Evolutionary conservation across 257 asterid genomes (phyloP), one percentile per base, ranked within the genome.

Genomic region (Lithospermum erythrorhizon): DNA sequence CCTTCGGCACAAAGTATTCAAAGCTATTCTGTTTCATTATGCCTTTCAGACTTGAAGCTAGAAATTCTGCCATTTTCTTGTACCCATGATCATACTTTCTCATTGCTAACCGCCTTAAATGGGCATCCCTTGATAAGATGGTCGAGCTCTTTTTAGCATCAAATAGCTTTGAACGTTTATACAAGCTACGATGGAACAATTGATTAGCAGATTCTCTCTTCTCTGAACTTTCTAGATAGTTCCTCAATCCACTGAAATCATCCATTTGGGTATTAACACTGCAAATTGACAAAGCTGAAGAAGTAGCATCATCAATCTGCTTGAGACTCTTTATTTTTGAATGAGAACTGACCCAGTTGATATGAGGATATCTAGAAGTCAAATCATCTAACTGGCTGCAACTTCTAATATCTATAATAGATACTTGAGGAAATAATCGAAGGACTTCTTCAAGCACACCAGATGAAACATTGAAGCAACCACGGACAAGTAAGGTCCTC

Each of bases 91-190:
- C 91, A 53, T 83, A 74, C 75, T 87, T 90, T 78, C 86, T 93
- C 81, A 89, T 76, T 51, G 99, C 81, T 83, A 85, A 80, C 41
- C 83, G 94, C 82, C 96, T 86, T 74, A 93, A 65, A 61, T 86
- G 95, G 58, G 99, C 95, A 78, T 93, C 99, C 76, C 99, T 83
- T 52, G 97, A 89, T 55, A 87, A 79, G 63, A 93, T 89, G 63
- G 94, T 77, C 6, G 97, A 86, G 64, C 95, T 86, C 79, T 86
- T 89, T 65, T 94, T 72, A 73, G 99, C 95, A 80, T 89, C 99
- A 71, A 79, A 89, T 66, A 84, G 87, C 74, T 93, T 93, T 49
- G 99, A 82, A 54, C 99, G 87, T 75, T 84, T 93, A 70, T 93
- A 93, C 80, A 93, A 79, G 79, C 97, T 93, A 67, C 89, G 95